Evolutionary conservation across 805 yeast species (phyloP), one percentile per base, ranked within the genome.

Genomic region (Pichia thaimueangensis): DNA sequence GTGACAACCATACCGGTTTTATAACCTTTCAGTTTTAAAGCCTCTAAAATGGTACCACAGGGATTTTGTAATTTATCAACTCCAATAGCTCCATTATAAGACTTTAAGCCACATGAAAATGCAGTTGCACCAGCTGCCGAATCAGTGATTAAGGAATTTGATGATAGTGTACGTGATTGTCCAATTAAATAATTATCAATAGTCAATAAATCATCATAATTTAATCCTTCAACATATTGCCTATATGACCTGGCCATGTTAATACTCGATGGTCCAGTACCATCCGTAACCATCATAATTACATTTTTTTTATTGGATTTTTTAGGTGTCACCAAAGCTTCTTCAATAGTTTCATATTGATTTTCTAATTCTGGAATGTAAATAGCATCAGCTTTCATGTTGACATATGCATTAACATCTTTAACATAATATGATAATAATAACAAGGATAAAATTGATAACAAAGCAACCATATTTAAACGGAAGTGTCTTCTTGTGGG

Each of bases 111-210:
- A 62, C 96, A 86, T 0, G 95, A 71, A 56, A 88, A 89, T 1
- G 95, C 96, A 12, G 96, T 87, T 13, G 96, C 97, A 13, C 96
- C 97, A 2, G 97, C 97, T 10, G 97, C 97, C 23, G 95, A 85
- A 60, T 89, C 97, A 0, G 97, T 89, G 46, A 89, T 76, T 53
- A 85, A 68, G 1, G 95, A 83, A 49, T 71, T 68, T 21, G 78
- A 76, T 15, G 95, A 84, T 47, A 88, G 71, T 0, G 97, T 89
- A 52, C 97, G 73, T 8, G 94, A 83, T 20, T 84, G 73, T 22
- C 97, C 97, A 40, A 88, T 73, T 36, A 87, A 64, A 57, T 80
- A 76, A 45, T 73, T 67, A 61, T 88, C 96, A 23, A 88, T 55
- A 9, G 67, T 61, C 16, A 75, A 62, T 3, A 37, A 19, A 51